These are phyloP conservation scores for Xylariaceae sp. DNA, from an alignment of 2,329 filamentous ascomycete genomes.

Conservation along the genomic window DNA sequence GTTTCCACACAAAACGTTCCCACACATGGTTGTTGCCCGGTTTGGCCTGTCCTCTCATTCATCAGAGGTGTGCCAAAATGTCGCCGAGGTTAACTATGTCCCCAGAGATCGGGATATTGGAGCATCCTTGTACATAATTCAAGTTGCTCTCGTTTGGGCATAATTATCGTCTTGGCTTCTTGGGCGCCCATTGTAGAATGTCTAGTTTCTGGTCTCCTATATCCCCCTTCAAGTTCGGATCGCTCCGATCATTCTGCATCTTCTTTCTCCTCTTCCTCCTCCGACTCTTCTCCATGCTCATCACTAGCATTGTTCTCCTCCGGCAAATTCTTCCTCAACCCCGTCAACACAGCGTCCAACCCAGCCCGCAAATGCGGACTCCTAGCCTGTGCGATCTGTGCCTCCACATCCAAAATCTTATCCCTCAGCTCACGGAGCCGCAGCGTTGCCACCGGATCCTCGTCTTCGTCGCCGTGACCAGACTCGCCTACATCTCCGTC, in stretches of 20 bases:
- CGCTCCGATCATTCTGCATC: too few species aligned
- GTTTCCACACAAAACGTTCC: too few species aligned
- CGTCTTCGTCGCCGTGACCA: conserved; percentile 12
- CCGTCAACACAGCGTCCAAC: conserved; percentile 22
- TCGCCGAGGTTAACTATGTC: too few species aligned
- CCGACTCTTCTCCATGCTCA: too few species aligned
- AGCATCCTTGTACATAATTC: too few species aligned
- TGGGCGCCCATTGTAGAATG: too few species aligned
- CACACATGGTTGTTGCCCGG: too few species aligned
- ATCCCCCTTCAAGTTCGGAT: not conserved
- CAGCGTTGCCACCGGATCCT: conserved; percentile 9
- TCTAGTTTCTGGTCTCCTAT: not conserved
- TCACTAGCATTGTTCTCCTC: conserved; percentile 5
- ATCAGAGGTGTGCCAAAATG: too few species aligned
- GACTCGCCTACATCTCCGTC: conserved; percentile 5
- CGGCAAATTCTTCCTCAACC: conserved; percentile 20
- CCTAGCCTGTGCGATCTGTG: conserved; percentile 17
- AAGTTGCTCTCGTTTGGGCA: too few species aligned
- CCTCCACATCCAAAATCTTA: conserved; percentile 26
- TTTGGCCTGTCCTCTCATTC: too few species aligned
- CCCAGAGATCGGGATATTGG: too few species aligned
- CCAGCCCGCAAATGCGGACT: conserved; percentile 24
- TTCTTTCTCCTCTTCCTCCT: not conserved
- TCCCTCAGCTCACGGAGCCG: conserved; percentile 20
- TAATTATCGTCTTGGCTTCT: too few species aligned